Conservation (phyloP, 2,329 filamentous ascomycete genomes). For the Sporothrix sp. region DNA sequence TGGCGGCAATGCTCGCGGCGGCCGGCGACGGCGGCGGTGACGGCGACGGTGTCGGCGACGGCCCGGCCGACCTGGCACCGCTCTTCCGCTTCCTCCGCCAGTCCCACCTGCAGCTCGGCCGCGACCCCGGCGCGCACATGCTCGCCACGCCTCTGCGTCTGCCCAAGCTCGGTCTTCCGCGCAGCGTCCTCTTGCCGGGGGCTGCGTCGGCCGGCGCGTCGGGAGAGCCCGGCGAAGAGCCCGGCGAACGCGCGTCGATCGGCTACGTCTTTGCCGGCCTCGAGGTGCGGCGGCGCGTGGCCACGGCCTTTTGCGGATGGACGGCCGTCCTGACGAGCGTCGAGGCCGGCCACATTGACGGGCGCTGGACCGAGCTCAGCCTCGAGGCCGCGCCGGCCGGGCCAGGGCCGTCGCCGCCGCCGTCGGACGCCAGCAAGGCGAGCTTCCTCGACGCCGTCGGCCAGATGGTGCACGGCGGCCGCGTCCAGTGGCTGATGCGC, state of each 20-base stretch:
- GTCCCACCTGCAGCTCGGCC: constrained; percentile 37
- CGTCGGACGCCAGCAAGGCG: neutral
- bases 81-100: constrained; percentile 34
- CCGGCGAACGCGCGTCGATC: constrained; percentile 12
- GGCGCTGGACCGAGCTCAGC: constrained; percentile 40
- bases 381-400: constrained; percentile 28
- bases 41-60: too few species aligned
- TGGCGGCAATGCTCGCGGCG: constrained; percentile 4
- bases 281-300: constrained; percentile 40
- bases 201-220: too few species aligned
- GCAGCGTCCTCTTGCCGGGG: constrained; percentile 13
- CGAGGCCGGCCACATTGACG: constrained; percentile 41
- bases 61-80: constrained; percentile 16
- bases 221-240: too few species aligned
- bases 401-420: neutral
- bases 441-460: constrained; percentile 11
- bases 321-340: constrained; percentile 42
- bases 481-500: constrained; percentile 12
- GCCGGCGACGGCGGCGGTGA: constrained; percentile 8
- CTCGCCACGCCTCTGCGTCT: constrained; percentile 35
- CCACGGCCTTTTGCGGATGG: constrained; percentile 34
- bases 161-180: constrained; percentile 20
- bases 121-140: constrained; percentile 26
- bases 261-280: constrained; percentile 40
- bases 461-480: constrained; percentile 9